Base-by-base conservation (phyloP, 2,329 filamentous ascomycete species). In the Cordyceps tenuipes region DNA sequence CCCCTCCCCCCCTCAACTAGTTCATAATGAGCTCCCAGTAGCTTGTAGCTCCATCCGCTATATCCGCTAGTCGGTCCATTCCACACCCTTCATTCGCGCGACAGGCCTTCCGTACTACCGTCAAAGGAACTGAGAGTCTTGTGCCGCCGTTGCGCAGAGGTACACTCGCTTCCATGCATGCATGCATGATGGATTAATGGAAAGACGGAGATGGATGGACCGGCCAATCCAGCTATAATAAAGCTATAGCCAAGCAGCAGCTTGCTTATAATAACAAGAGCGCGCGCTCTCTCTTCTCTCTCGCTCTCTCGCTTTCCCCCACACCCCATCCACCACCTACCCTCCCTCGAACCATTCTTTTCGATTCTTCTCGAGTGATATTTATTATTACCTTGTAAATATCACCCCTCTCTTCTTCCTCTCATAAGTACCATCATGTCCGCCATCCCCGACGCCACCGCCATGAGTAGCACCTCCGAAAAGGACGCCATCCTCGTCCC, bases 401-500 rank as follows among this genome's bases (percentile, higher is more conserved):
- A 15, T 15, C n/a, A 10, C n/a, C 5, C 21, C n/a, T 23, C 19
- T 3, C 10, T 34, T 21, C 47, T 50, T 7, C 23, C 17, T 29
- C 26, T 21, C 19, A 3, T 13, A 10, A 41, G n/a, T 17, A 41
- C 39, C 54, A 57, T 13, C 54, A 60, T 60, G 57, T 54, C 57
- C 41, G 46, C 48, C 10, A 36, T 36, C 29, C 39, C 29, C 52
- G 48, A 49, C 54, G 49, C n/a, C n/a, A n/a, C 49, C 55, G 29
- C 57, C 31, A 46, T 58, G n/a, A 44, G 21, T 36, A 51, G 46
- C 55, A 43, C 61, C 29, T 29, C 57, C 51, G 66, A 66, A 44
- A 67, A 67, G 61, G 62, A 63, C 31, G 26, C 26, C 26, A 3
- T 6, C 26, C 41, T 31, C 43, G 59, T 44, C 13, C 34, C 46